phyloP scores from a whole-genome alignment of 257 asterid species.

The Lantana camara region DNA sequence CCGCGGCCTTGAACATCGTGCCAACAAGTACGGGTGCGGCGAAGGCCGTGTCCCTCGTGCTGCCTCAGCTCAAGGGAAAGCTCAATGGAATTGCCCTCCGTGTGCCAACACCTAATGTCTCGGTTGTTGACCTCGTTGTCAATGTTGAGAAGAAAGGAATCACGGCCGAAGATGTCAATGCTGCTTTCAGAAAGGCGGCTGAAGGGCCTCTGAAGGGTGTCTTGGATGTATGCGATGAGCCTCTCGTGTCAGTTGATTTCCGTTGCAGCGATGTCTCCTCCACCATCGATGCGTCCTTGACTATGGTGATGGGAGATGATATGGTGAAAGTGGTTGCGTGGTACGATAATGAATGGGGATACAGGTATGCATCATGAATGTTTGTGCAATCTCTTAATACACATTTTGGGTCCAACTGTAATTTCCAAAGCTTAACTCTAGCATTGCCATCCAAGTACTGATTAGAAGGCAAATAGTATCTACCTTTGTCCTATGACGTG shows the following conservation, averaged over 20 bases:
- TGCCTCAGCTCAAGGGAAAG: constrained; percentile 93
- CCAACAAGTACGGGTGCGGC: constrained; percentile 98
- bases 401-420: no score
- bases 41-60: constrained; percentile 90
- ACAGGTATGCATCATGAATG: constrained; percentile 70
- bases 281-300: constrained; percentile 82
- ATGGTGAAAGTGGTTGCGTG: constrained; percentile 99
- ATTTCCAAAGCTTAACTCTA: no score
- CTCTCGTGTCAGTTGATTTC: constrained; percentile 85
- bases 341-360: constrained; percentile 99
- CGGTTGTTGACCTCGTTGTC: constrained; percentile 86
- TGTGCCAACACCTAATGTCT: constrained; percentile 94
- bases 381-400: no score
- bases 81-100: constrained; percentile 93
- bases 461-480: no score
- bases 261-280: constrained; percentile 77
- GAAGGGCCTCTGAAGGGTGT: constrained; percentile 74
- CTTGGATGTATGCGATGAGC: constrained; percentile 69
- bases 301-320: constrained; percentile 98
- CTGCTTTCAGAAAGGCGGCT: constrained; percentile 87
- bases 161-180: constrained; percentile 78
- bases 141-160: constrained; percentile 83
- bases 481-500: no score
- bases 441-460: no score
- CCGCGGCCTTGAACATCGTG: constrained; percentile 92